Evolutionary conservation across 441 rosid species (phyloP).

Genomic region (Gossypium gossypioides): DNA sequence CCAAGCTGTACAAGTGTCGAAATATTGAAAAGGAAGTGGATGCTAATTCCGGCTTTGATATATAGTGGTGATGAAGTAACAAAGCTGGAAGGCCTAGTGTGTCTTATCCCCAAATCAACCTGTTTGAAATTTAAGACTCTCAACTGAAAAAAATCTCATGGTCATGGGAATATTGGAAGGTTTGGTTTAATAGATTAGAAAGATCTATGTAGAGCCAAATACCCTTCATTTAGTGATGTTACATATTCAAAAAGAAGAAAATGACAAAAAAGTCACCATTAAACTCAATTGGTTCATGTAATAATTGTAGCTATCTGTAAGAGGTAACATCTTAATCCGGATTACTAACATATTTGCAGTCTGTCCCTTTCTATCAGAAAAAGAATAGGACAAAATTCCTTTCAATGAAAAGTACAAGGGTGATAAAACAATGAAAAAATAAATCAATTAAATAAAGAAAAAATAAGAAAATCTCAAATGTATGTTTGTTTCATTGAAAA

Average conservation of each 20-base stretch:
- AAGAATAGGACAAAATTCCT: neutral
- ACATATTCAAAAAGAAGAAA: neutral
- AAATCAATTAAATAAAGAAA: no score
- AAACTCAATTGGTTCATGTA: neutral
- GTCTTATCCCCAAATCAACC: neutral
- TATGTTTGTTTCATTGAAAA: no score
- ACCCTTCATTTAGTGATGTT: neutral
- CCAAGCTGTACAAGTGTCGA: constrained; percentile 1
- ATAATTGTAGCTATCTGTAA: no score
- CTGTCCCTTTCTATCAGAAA: neutral
- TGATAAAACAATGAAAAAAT: neutral
- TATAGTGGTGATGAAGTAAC: neutral
- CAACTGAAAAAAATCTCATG: neutral
- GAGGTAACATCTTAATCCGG: neutral
- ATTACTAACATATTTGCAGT: neutral
- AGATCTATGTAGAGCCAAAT: neutral
- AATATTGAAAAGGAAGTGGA: neutral
- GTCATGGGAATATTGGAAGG: neutral
- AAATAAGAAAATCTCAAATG: no score
- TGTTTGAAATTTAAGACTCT: neutral
- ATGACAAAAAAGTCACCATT: neutral
- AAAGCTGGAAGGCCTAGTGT: neutral
- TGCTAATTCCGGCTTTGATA: neutral
- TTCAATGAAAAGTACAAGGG: neutral
- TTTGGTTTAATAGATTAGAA: neutral